Percentiles rank a stretch among this genome's conserved stretches.
These are phyloP conservation scores for Fraxinus ornus DNA, from an alignment of 305 asterid species.

Conservation along the genomic window DNA sequence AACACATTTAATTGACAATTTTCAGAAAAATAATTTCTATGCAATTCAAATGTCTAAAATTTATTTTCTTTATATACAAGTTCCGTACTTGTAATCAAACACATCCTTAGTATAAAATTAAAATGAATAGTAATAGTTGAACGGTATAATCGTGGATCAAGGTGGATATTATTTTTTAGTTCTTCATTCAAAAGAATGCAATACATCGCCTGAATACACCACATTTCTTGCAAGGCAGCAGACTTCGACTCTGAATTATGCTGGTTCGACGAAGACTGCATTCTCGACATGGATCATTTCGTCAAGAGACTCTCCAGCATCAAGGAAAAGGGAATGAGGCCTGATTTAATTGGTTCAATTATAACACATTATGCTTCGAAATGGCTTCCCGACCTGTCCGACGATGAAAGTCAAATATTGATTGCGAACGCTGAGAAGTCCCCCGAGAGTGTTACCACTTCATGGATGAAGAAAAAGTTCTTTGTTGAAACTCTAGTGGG, in stretches of 20 bases:
- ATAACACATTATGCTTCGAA: slow-evolving; percentile 64
- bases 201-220: slow-evolving; percentile 32
- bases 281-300: slow-evolving; percentile 73
- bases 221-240: slow-evolving; percentile 14
- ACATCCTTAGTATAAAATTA: background rate
- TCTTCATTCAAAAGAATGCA: background rate
- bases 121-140: background rate
- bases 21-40: too few relatives aligned
- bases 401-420: background rate
- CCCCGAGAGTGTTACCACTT: slow-evolving; percentile 46
- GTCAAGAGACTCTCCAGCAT: slow-evolving; percentile 55
- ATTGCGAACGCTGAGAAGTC: slow-evolving; percentile 18
- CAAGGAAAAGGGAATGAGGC: slow-evolving; percentile 50
- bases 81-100: too few relatives aligned
- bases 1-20: background rate
- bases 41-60: background rate
- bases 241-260: slow-evolving; percentile 26
- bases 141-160: background rate
- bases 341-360: slow-evolving; percentile 67
- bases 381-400: slow-evolving; percentile 73
- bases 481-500: slow-evolving; percentile 59
- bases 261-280: slow-evolving; percentile 48
- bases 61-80: background rate
- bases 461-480: slow-evolving; percentile 63
- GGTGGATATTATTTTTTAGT: background rate